Conservation (phyloP, 345 rosid species). For the Hevea brasiliensis region DNA sequence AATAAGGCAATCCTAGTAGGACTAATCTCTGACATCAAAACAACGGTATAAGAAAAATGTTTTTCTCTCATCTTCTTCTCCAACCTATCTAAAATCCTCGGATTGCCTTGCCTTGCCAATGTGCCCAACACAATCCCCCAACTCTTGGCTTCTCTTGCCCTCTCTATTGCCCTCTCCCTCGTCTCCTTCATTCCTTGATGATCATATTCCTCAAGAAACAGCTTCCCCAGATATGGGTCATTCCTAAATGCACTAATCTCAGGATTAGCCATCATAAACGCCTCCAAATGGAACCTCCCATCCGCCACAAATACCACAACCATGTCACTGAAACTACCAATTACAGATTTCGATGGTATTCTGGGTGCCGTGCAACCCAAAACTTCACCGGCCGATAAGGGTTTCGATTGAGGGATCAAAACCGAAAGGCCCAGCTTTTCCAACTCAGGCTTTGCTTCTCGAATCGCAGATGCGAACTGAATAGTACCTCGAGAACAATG, state of each 20-base stretch:
- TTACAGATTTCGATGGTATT: conserved; percentile 19
- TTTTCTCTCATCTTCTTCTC: conserved; percentile 73
- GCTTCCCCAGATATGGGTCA: conserved; percentile 75
- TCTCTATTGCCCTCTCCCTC: conserved; percentile 55
- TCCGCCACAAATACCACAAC: conserved; percentile 79
- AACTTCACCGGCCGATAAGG: conserved; percentile 84
- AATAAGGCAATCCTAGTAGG: conserved; percentile 71
- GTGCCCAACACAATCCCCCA: conserved; percentile 95
- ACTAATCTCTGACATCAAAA: conserved; percentile 86
- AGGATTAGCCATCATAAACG: conserved; percentile 91
- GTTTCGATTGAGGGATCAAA: conserved; percentile 91
- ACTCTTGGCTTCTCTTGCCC: conserved; percentile 45
- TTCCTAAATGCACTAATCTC: conserved; percentile 67
- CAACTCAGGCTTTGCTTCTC: conserved; percentile 73
- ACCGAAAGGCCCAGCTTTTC: conserved; percentile 62
- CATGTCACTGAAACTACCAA: conserved; percentile 11
- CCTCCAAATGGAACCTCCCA: conserved; percentile 89
- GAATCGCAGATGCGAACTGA: conserved; percentile 77
- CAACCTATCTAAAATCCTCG: conserved; percentile 67
- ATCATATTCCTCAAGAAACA: conserved; percentile 90
- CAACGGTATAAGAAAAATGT: conserved; percentile 53
- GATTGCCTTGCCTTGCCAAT: conserved; percentile 93
- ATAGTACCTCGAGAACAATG: conserved; percentile 74
- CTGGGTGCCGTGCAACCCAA: conserved; percentile 86
- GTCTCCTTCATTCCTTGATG: conserved; percentile 85